Evolutionary conservation across 495 filamentous ascomycete genomes (phyloP).

Genomic region (Trichoderma asperelloides): DNA sequence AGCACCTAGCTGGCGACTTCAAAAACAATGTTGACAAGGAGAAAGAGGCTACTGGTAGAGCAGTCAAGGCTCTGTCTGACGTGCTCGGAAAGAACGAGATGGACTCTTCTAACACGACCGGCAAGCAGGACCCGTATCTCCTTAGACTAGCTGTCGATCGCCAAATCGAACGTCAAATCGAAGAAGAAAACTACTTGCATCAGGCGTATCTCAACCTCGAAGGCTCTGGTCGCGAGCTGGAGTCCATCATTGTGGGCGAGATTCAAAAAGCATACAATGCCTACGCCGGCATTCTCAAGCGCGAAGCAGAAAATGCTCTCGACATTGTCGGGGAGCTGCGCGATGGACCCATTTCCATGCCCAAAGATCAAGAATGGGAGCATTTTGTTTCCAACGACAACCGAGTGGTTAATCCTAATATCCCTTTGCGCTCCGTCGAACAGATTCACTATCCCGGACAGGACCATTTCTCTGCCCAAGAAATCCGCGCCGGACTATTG

Average conservation of each 20-base stretch:
- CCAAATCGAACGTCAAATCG: conserved; percentile 83
- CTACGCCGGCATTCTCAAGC: conserved; percentile 78
- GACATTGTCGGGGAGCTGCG: conserved; percentile 72
- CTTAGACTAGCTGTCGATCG: conserved; percentile 74
- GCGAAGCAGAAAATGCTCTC: conserved; percentile 76
- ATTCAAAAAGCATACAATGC: conserved; percentile 96
- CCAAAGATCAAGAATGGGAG: conserved; percentile 86
- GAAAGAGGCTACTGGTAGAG: conserved; percentile 58
- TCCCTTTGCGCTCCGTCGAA: conserved; percentile 68
- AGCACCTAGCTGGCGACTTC: conserved; percentile 82
- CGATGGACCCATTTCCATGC: conserved; percentile 76
- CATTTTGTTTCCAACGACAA: conserved; percentile 74
- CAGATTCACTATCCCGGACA: conserved; percentile 91
- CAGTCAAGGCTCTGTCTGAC: conserved; percentile 72
- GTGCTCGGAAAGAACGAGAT: conserved; percentile 66
- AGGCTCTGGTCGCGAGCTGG: conserved; percentile 85
- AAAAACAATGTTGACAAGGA: conserved; percentile 82
- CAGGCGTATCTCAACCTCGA: conserved; percentile 94
- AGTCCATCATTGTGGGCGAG: conserved; percentile 90
- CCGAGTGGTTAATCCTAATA: conserved; percentile 76
- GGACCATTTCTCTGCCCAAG: conserved; percentile 75
- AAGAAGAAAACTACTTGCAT: conserved; percentile 96
- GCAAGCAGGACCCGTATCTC: conserved; percentile 87
- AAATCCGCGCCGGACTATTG: conserved; percentile 80
- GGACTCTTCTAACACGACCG: conserved; percentile 63